phyloP scores from a whole-genome alignment of 179 eudicot genomes.

The Pouteria campechiana region DNA sequence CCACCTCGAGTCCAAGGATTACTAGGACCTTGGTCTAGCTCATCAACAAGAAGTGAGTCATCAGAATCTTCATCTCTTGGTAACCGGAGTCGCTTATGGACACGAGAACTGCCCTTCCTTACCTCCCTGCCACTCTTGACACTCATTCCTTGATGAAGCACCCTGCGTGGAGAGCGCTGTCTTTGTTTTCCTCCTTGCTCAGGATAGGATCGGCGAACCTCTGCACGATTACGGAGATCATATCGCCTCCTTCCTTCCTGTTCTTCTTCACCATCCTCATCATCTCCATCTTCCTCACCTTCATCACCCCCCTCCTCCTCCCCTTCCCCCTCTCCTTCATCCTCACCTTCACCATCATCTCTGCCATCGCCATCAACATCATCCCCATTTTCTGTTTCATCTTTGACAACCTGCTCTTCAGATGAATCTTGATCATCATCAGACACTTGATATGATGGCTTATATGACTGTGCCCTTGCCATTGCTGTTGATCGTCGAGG shows the following conservation, averaged over 20 bases:
- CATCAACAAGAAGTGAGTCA: constrained; percentile 97
- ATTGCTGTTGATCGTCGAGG: constrained; percentile 65
- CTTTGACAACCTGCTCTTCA: constrained; percentile 59
- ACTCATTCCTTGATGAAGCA: constrained; percentile 94
- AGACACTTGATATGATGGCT: constrained; percentile 23
- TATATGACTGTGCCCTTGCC: constrained; percentile 20
- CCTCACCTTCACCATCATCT: constrained; percentile 39
- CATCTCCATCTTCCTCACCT: constrained; percentile 53
- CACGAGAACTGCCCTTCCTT: constrained; percentile 82
- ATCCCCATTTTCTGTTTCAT: constrained; percentile 66
- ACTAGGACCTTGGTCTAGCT: constrained; percentile 92
- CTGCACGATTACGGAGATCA: constrained; percentile 91
- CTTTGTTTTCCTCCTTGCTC: constrained; percentile 83
- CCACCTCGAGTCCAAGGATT: constrained; percentile 97
- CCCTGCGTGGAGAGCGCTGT: constrained; percentile 89
- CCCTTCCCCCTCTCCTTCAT: constrained; percentile 36
- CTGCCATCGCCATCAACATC: constrained; percentile 53
- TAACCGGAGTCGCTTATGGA: constrained; percentile 88
- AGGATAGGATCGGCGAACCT: constrained; percentile 67
- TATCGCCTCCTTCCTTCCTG: constrained; percentile 88
- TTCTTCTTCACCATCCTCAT: constrained; percentile 68
- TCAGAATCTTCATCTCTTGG: constrained; percentile 92
- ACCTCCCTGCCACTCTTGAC: constrained; percentile 72
- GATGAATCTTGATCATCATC: constrained; percentile 71
- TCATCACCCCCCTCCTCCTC: constrained; percentile 29